Percentiles rank a stretch among this genome's conserved stretches.
phyloP scores from a whole-genome alignment of 31 red algal genomes.

The Asparagopsis taxiformis region DNA sequence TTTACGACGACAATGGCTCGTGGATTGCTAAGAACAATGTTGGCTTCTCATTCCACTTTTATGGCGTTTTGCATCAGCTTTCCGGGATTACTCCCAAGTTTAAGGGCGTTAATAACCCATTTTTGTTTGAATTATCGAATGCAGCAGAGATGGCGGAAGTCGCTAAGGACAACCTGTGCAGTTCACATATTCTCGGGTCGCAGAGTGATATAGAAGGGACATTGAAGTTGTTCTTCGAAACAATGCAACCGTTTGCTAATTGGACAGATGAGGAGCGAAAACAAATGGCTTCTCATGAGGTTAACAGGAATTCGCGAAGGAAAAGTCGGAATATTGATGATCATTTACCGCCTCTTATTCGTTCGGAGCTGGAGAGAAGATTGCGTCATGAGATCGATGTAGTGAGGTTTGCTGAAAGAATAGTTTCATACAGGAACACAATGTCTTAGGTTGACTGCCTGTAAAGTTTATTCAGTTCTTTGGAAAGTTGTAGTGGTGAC shows the following conservation, averaged over 20 bases:
- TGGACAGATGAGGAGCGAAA: constrained; percentile 22
- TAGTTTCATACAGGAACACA: constrained; percentile 20
- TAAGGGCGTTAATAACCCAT: constrained; percentile 15
- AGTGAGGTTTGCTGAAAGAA: constrained; percentile 16
- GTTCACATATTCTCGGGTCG: constrained; percentile 15
- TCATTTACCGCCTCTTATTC: constrained; percentile 1
- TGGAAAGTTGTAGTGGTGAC: too few species aligned
- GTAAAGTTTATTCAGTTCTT: too few species aligned
- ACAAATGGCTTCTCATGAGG: background rate
- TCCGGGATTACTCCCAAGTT: constrained; percentile 24
- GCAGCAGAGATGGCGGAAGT: constrained; percentile 29
- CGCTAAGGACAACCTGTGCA: constrained; percentile 36
- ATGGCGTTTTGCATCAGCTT: constrained; percentile 34
- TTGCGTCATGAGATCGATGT: constrained; percentile 25
- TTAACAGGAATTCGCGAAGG: constrained; percentile 18
- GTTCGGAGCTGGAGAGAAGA: constrained; percentile 17
- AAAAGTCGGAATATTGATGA: constrained; percentile 1
- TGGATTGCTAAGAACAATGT: constrained; percentile 22
- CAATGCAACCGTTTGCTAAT: background rate
- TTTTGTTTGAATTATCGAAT: constrained; percentile 20
- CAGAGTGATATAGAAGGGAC: constrained; percentile 21
- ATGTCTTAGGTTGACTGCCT: too few species aligned
- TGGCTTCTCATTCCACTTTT: constrained; percentile 37
- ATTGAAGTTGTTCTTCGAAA: constrained; percentile 13
- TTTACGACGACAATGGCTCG: constrained; percentile 15